Conservation (phyloP, 306 rosid species). For the Prosopis cineraria region DNA sequence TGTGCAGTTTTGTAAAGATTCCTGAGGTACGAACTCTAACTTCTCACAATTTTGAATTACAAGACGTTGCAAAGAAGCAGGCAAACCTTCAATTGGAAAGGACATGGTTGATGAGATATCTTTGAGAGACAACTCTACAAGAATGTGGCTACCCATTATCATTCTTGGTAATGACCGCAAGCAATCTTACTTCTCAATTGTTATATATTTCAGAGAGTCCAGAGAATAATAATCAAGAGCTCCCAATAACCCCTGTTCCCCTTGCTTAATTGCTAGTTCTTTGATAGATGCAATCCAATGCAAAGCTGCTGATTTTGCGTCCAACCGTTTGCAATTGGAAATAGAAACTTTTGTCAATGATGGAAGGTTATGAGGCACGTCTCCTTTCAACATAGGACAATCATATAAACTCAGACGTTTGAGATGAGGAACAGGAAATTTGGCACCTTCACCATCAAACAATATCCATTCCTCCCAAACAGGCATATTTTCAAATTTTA, state of each 20-base stretch:
- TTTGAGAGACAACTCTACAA: not conserved
- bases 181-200: not conserved
- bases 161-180: constrained; percentile 12
- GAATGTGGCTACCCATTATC: not conserved
- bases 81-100: constrained; percentile 4
- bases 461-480: not conserved
- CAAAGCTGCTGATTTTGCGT: not conserved
- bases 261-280: rapidly evolving
- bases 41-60: not conserved
- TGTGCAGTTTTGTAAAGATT: not conserved
- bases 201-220: not conserved
- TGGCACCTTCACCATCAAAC: not conserved
- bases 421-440: not conserved
- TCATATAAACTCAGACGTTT: not conserved
- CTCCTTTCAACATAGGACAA: not conserved
- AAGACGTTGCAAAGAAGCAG: not conserved
- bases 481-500: not conserved
- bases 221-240: not conserved
- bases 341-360: not conserved
- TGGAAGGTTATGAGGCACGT: not conserved
- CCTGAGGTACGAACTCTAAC: not conserved
- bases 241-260: not conserved
- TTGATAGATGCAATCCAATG: not conserved
- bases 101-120: not conserved
- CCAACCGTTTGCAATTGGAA: not conserved